Percentiles rank a stretch among this genome's conserved stretches.
Conservation (phyloP, 2,329 filamentous ascomycete species). For the Periglandula ipomoeae region DNA sequence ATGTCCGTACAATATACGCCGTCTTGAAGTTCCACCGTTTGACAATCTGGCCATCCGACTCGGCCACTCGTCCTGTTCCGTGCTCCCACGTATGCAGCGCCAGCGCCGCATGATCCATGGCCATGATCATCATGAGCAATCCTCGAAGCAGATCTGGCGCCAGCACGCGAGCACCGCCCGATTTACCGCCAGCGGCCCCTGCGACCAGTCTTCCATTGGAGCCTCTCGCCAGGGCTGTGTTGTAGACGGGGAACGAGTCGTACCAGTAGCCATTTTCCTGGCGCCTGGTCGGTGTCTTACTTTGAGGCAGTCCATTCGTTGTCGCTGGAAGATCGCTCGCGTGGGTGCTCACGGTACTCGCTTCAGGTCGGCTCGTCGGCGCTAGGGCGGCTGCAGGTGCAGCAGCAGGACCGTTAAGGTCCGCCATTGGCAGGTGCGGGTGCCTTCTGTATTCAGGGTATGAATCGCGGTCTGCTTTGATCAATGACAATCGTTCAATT, state of each 20-base stretch:
- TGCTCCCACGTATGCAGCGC: conserved; percentile 31
- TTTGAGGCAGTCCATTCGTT: no score
- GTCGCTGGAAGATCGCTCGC: no score
- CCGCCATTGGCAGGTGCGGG: no score
- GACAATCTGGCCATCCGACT: conserved; percentile 27
- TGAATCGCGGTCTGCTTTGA: no score
- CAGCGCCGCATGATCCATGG: conserved; percentile 32
- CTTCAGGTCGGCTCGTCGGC: no score
- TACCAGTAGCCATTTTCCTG: conserved; percentile 11
- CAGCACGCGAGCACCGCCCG: conserved; percentile 21
- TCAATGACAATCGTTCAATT: no score
- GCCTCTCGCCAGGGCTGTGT: background rate
- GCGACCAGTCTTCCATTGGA: background rate
- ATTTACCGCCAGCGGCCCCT: background rate
- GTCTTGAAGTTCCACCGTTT: conserved; percentile 27
- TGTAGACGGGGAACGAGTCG: conserved; percentile 10
- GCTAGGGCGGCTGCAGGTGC: no score
- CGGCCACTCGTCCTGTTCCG: conserved; percentile 26
- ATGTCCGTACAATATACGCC: conserved; percentile 29
- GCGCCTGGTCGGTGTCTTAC: background rate
- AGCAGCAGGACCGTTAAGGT: no score
- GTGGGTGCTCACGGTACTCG: no score
- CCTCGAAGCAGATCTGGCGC: conserved; percentile 36
- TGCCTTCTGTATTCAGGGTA: no score
- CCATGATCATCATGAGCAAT: conserved; percentile 35